Conservation (phyloP, 2,329 filamentous ascomycete genomes). For the Diplodia corticola region DNA sequence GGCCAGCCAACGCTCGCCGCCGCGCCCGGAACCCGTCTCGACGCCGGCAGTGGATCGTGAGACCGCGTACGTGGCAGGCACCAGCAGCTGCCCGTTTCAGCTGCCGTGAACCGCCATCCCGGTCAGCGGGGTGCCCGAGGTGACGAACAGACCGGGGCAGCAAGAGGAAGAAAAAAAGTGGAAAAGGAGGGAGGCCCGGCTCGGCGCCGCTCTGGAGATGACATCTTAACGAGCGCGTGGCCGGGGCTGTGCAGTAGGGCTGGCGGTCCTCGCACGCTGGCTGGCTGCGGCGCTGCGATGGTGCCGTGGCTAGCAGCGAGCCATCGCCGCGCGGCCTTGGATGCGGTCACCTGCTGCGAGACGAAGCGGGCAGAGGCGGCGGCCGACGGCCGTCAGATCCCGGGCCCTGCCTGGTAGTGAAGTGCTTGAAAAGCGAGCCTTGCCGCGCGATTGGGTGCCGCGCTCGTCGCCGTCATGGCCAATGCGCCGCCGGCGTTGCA, state of each 20-base stretch:
- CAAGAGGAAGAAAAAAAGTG: background rate
- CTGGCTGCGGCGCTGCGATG: conserved; percentile 14
- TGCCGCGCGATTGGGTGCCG: conserved; percentile 20
- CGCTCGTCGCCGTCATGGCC: background rate
- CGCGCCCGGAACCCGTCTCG: background rate
- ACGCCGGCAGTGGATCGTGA: conserved; percentile 3
- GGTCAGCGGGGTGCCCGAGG: conserved; percentile 20
- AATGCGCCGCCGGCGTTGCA: conserved; percentile 16
- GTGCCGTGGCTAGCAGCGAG: conserved; percentile 19
- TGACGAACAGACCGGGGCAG: background rate
- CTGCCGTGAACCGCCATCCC: conserved; percentile 18
- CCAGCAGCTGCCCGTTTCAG: conserved; percentile 16
- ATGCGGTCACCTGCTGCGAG: conserved; percentile 18
- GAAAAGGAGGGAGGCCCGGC: background rate
- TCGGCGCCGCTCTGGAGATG: conserved; percentile 11
- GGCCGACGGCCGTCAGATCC: conserved; percentile 9
- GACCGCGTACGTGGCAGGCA: conserved; percentile 20
- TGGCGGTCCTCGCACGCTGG: conserved; percentile 7
- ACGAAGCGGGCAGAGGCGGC: conserved; percentile 1
- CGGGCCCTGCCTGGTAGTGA: background rate
- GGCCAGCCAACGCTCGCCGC: conserved; percentile 6
- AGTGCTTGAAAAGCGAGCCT: background rate
- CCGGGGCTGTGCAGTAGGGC: conserved; percentile 19
- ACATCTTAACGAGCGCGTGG: conserved; percentile 9
- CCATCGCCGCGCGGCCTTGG: conserved; percentile 20